These are phyloP conservation scores for Malassezia equina DNA, from an alignment of 1,284 basidiomycete genomes.

Conservation along the genomic window DNA sequence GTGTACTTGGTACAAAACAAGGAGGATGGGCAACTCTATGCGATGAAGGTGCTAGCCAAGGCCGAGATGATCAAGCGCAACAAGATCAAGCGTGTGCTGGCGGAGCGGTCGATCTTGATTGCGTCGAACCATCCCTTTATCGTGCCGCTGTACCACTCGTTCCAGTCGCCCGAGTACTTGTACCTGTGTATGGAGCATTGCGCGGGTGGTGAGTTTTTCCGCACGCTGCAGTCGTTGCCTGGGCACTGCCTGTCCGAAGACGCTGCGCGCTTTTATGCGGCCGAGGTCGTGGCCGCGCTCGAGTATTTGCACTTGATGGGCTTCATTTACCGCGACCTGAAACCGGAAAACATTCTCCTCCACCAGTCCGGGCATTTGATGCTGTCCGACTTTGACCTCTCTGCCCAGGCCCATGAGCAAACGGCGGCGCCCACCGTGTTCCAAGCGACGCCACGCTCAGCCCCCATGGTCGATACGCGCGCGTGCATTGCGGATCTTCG, in stretches of 20 bases:
- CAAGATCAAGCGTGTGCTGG: constrained; percentile 47
- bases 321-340: constrained; percentile 97
- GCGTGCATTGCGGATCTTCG: constrained; percentile 94
- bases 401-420: constrained; percentile 69
- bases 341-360: constrained; percentile 97
- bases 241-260: constrained; percentile 93
- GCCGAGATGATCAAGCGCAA: constrained; percentile 48
- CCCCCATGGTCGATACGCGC: constrained; percentile 87
- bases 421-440: constrained; percentile 82
- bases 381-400: constrained; percentile 97
- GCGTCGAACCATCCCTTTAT: constrained; percentile 47
- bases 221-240: constrained; percentile 68
- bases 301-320: constrained; percentile 98
- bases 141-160: constrained; percentile 46
- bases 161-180: constrained; percentile 46
- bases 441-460: constrained; percentile 76
- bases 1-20: constrained; percentile 44
- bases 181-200: constrained; percentile 60
- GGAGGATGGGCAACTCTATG: constrained; percentile 37
- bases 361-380: constrained; percentile 98
- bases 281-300: constrained; percentile 92
- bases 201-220: constrained; percentile 98
- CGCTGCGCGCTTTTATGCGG: constrained; percentile 91
- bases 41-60: constrained; percentile 48
- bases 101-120: constrained; percentile 44